Conservation (phyloP, 225 moss, liverwort and hornwort genomes). For the Straminergon stramineum region DNA sequence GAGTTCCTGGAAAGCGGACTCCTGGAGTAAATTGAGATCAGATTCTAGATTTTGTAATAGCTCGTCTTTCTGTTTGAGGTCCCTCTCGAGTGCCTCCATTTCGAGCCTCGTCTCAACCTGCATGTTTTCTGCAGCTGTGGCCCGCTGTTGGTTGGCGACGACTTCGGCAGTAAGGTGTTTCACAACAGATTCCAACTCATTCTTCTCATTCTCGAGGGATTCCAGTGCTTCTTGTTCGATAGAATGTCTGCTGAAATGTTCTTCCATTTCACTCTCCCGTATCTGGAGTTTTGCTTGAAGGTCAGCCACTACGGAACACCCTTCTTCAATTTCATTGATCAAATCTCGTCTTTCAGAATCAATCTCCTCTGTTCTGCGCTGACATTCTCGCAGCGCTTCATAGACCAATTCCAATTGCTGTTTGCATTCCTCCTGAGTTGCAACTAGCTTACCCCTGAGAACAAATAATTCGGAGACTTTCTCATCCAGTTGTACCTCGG, state of each 20-base stretch:
- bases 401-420: slow-evolving; percentile 10
- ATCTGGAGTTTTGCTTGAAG: slow-evolving; percentile 25
- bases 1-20: slow-evolving; percentile 42
- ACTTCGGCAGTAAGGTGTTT: slow-evolving; percentile 22
- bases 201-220: slow-evolving; percentile 23
- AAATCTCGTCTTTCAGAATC: slow-evolving; percentile 25
- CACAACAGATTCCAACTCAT: slow-evolving; percentile 20
- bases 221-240: slow-evolving; percentile 29
- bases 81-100: slow-evolving; percentile 35
- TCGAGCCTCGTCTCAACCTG: slow-evolving; percentile 38
- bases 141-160: slow-evolving; percentile 16
- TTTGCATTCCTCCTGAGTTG: slow-evolving; percentile 17
- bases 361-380: slow-evolving; percentile 11
- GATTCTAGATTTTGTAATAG: slow-evolving; percentile 35
- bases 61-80: slow-evolving; percentile 41
- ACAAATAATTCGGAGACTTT: slow-evolving; percentile 15
- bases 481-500: slow-evolving; percentile 19
- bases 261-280: slow-evolving; percentile 36
- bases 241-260: slow-evolving; percentile 35
- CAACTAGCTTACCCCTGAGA: slow-evolving; percentile 16
- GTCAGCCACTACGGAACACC: slow-evolving; percentile 1
- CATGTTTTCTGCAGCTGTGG: slow-evolving; percentile 21
- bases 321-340: slow-evolving; percentile 18
- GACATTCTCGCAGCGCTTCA: slow-evolving; percentile 20
- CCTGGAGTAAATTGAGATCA: slow-evolving; percentile 44